Evolutionary conservation across 2,329 filamentous ascomycete genomes (phyloP).

Genomic region (Bipolaris victoriae): DNA sequence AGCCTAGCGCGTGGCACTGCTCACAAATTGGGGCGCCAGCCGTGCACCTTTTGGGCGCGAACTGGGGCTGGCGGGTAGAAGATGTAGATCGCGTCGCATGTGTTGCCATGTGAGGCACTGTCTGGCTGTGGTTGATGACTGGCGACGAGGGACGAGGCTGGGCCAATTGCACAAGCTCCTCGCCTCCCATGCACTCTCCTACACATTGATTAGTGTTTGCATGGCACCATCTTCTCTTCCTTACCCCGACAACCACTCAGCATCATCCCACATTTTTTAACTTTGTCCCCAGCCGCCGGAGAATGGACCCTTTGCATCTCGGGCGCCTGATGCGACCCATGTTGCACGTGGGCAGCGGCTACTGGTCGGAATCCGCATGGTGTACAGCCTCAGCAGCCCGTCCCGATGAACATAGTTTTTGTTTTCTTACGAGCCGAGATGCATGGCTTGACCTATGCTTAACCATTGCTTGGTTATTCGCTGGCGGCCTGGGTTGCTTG

Average conservation of each 20-base stretch:
- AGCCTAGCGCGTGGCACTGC: background rate
- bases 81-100: conserved; percentile 1
- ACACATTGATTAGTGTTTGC: background rate
- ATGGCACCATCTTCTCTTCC: background rate
- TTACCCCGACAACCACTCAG: background rate
- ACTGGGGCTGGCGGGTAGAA: background rate
- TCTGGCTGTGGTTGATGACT: background rate
- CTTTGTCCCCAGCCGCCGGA: background rate
- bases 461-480: no score
- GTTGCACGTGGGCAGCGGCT: conserved; percentile 10
- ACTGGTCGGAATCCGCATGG: background rate
- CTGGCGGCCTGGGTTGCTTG: no score
- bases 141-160: background rate
- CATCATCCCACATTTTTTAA: background rate
- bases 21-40: background rate
- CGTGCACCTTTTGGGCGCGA: background rate
- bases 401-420: no score
- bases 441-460: no score
- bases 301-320: background rate
- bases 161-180: background rate
- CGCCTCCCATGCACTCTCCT: background rate
- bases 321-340: conserved; percentile 6
- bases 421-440: no score
- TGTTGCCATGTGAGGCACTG: background rate
- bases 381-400: no score